Base-by-base conservation (phyloP, 2,329 filamentous ascomycete genomes). In the Colletotrichum sp. region DNA sequence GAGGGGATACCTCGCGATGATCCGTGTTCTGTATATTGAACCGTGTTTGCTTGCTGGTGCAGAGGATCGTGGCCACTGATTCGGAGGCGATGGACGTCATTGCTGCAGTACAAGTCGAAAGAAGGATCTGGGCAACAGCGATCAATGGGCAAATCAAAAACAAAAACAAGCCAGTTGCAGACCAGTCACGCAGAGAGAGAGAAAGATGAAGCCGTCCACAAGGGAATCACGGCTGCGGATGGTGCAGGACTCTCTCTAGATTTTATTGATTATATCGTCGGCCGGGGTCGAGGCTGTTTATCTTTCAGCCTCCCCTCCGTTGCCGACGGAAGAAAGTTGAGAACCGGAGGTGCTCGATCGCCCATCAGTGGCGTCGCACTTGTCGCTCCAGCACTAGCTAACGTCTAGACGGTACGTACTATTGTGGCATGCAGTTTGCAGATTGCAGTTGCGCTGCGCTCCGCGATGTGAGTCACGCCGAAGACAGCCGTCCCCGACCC, bases 41-140 rank as follows among this genome's bases (percentile, higher is more conserved):
- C 13, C 92, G 89, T 3, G 92, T 94, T 81, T 94, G 92, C 79
- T 93, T 93, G 81, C 91, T 92, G 24, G 91, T 92, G 78, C 91
- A 92, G 65, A 93, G 84, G 73, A 94, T 90, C 5, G 88, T 88
- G 16, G 89, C 84, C 36, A 87, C 88, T 7, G 88, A 88, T 78
- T 90, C 88, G 13, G 88, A 85, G 70, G 85, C 84, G 80, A 88
- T 89, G 16, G 87, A 89, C 62, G 87, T 88, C 88, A 89, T 89
- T 15, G 68, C 55, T 39, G 24, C 21, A 28, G 34, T 24, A 59
- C 24, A 10, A 44, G n/a, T 79, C 67, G 64, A 57, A n/a, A 8
- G 30, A 69, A 59, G 60, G 44, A 34, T 21, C 49, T 32, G 21
- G 8, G 21, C 21, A 24, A 21, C 2, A 15, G 18, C 24, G 63